A percentile compares a stretch with the other conserved stretches of the same genome.
Evolutionary conservation across 2,329 filamentous ascomycete genomes (phyloP).

Genomic region (Fusarium sp.): DNA sequence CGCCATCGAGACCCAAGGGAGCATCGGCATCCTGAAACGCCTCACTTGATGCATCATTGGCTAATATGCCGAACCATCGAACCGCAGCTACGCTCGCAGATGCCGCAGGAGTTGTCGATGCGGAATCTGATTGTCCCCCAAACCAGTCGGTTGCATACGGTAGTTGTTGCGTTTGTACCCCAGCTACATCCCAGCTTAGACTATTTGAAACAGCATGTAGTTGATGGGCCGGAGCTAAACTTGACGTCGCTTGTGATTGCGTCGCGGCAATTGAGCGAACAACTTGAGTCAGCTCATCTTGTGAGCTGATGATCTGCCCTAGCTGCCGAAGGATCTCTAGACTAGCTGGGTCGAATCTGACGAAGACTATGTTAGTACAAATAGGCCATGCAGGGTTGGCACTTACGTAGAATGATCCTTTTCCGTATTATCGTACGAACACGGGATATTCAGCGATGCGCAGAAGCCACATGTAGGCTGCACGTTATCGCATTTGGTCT

Average conservation of each 20-base stretch:
- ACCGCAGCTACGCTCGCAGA: slow-evolving; percentile 45
- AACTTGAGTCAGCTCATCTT: slow-evolving; percentile 38
- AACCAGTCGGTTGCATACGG: slow-evolving; percentile 17
- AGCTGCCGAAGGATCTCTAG: slow-evolving; percentile 52
- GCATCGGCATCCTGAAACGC: slow-evolving; percentile 2
- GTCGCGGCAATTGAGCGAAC: slow-evolving; percentile 33
- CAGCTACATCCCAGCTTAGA: slow-evolving; percentile 7
- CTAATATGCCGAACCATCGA: slow-evolving; percentile 47
- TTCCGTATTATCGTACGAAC: slow-evolving; percentile 51
- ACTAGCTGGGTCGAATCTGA: slow-evolving; percentile 56
- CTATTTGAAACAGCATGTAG: not conserved
- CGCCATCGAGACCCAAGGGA: not conserved
- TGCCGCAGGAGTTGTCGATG: slow-evolving; percentile 43
- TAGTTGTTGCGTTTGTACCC: slow-evolving; percentile 5
- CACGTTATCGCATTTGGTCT: slow-evolving; percentile 58
- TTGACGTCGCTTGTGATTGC: not conserved
- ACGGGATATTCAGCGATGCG: slow-evolving; percentile 51
- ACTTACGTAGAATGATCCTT: slow-evolving; percentile 50
- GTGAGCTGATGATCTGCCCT: slow-evolving; percentile 40
- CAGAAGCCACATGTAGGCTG: slow-evolving; percentile 57
- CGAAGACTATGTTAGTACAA: not conserved
- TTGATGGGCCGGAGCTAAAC: not conserved
- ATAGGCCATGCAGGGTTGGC: not conserved
- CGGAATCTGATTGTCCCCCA: slow-evolving; percentile 31
- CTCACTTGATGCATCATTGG: slow-evolving; percentile 36